phyloP scores from a whole-genome alignment of 805 yeast genomes.

The Yamadazyma insecticola region DNA sequence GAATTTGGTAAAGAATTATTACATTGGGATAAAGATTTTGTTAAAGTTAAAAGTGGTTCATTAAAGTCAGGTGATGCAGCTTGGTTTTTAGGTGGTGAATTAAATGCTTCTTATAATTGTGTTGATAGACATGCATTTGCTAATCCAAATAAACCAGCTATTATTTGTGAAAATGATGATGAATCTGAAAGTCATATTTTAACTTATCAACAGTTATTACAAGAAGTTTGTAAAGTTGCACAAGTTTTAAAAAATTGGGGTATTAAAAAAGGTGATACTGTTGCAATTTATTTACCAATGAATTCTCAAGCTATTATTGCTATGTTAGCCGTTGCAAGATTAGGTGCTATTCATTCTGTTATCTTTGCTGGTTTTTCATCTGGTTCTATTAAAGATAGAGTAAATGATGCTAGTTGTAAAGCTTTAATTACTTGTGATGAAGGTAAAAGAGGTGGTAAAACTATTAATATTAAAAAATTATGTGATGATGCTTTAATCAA shows the following conservation, averaged over 20 bases:
- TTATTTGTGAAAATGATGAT: constrained; percentile 80
- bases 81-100: constrained; percentile 77
- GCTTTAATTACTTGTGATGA: constrained; percentile 79
- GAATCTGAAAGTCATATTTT: constrained; percentile 57
- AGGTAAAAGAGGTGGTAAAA: constrained; percentile 78
- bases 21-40: constrained; percentile 77
- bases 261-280: constrained; percentile 76
- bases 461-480: constrained; percentile 73
- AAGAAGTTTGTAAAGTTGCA: constrained; percentile 66
- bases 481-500: constrained; percentile 73
- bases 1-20: constrained; percentile 67
- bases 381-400: constrained; percentile 66
- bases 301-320: constrained; percentile 75
- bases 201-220: constrained; percentile 68
- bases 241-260: constrained; percentile 65
- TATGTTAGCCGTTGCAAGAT: constrained; percentile 69
- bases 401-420: constrained; percentile 66
- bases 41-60: constrained; percentile 59
- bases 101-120: constrained; percentile 77
- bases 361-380: constrained; percentile 83
- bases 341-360: constrained; percentile 83
- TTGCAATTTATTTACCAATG: constrained; percentile 85
- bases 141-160: constrained; percentile 68
- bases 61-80: constrained; percentile 52
- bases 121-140: constrained; percentile 76